Evolutionary conservation across 1,284 basidiomycete species (phyloP).

Genomic region (Sporisorium iseilematis-ciliati): DNA sequence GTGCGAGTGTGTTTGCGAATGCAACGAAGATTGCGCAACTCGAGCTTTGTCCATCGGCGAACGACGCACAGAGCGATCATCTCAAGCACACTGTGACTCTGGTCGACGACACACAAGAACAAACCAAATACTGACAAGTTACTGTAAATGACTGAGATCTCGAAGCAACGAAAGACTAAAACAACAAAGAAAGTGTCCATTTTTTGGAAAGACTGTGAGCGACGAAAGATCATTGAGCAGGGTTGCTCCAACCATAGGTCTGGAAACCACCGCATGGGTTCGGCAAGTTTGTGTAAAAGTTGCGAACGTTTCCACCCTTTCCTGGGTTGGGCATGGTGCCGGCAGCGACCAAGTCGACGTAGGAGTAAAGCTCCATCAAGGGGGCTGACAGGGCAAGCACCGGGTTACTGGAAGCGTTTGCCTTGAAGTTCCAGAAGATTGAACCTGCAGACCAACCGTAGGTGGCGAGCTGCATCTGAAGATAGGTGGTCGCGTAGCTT

Average conservation of each 20-base stretch:
- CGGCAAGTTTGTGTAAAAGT: conserved; percentile 29
- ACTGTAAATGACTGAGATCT: too few relatives aligned
- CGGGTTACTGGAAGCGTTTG: conserved; percentile 38
- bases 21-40: too few relatives aligned
- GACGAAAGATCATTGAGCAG: conserved; percentile 8
- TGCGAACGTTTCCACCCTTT: conserved; percentile 35
- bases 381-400: conserved; percentile 27
- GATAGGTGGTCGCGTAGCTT: conserved; percentile 33
- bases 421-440: conserved; percentile 67
- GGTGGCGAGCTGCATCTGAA: conserved; percentile 60
- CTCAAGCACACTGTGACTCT: too few relatives aligned
- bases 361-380: conserved; percentile 53
- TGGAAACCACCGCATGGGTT: conserved; percentile 46
- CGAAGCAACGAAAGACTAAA: too few relatives aligned
- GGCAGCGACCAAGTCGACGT: conserved; percentile 42
- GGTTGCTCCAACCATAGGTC: conserved; percentile 38
- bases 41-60: background rate
- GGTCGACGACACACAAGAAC: too few relatives aligned
- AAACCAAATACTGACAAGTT: too few relatives aligned
- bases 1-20: too few relatives aligned
- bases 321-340: conserved; percentile 47
- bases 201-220: background rate
- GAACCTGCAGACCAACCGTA: conserved; percentile 66
- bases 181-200: background rate
- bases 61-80: background rate